Base-by-base conservation (phyloP, 73 alveolate species). In the Paramecium primaurelia region DNA sequence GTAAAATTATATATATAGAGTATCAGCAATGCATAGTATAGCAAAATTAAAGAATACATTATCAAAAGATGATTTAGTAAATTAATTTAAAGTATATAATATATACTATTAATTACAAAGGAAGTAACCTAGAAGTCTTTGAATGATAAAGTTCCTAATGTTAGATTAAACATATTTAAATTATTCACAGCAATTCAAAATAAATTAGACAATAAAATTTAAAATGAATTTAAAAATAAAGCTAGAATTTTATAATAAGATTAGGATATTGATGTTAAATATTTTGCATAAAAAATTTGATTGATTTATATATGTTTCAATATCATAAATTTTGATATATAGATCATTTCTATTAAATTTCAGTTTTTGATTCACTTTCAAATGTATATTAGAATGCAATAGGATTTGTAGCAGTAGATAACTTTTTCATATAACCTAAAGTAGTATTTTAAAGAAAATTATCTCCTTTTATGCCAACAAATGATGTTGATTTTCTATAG, bases 101-200 rank as follows among this genome's bases (percentile, higher is more conserved):
- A 45, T 80, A 36, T 18, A 16, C 69, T 54, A 54, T 73, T 30
- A 14, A 32, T 14, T 32, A 26, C 1, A 40, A 40, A 80, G 77
- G 94, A 89, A 12, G 58, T 89, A 28, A 25, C 54, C 11, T 11
- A 47, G 14, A 89, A 89, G 42, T 59, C 77, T 37, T 40, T 89
- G 80, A 71, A 71, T 28, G 94, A 89, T 34, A 54, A 59, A 30
- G 94, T 89, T 26, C 94, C 94, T 14, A 89, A 89, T 45, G 94
- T 89, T 42, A 89, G 88, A 89, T 30, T 89, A 58, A 89, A 89
- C 11, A 20, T 37, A 6, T 44, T 89, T 20, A 89, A 89, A 26
- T 68, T 89, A 16, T 89, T 25, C 77, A 89, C 59, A 18, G 73
- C 83, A 38, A 45, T 89, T 10, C 30, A 89, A 71, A 68, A 89